Percentiles rank a stretch among this genome's conserved stretches.
phyloP scores from a whole-genome alignment of 495 filamentous ascomycete species.

The Ascobolus immersus region DNA sequence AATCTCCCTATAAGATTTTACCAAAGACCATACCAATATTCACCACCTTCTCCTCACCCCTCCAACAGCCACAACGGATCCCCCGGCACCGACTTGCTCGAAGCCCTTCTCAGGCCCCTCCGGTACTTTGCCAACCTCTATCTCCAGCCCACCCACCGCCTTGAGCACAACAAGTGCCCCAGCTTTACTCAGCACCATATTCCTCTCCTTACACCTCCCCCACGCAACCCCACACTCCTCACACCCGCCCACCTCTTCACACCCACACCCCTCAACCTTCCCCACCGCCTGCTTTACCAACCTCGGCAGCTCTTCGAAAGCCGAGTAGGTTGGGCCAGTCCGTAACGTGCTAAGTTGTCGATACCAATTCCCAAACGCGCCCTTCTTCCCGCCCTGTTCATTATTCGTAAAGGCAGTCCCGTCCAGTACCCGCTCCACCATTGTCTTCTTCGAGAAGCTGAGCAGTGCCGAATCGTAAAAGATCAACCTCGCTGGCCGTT shows the following conservation, averaged over 20 bases:
- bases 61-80: conserved; percentile 57
- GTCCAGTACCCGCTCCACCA: background rate
- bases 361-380: conserved; percentile 47
- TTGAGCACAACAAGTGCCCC: conserved; percentile 40
- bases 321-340: conserved; percentile 22
- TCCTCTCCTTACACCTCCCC: background rate
- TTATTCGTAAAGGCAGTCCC: background rate
- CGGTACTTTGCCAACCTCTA: conserved; percentile 24
- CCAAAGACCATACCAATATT: too few relatives aligned
- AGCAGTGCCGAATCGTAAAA: conserved; percentile 61
- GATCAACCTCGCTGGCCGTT: conserved; percentile 65
- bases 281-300: conserved; percentile 54
- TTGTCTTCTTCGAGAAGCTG: background rate
- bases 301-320: background rate
- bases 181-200: conserved; percentile 58
- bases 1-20: too few relatives aligned
- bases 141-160: conserved; percentile 18
- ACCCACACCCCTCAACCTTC: conserved; percentile 42
- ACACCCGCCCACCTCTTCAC: conserved; percentile 42
- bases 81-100: conserved; percentile 69
- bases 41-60: too few relatives aligned
- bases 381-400: conserved; percentile 50
- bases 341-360: conserved; percentile 80
- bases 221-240: conserved; percentile 36
- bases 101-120: conserved; percentile 68